Percentiles rank a stretch among this genome's conserved stretches.
These are phyloP conservation scores for Aspergillus chevalieri DNA, from an alignment of 2,329 filamentous ascomycete species.

Conservation along the genomic window DNA sequence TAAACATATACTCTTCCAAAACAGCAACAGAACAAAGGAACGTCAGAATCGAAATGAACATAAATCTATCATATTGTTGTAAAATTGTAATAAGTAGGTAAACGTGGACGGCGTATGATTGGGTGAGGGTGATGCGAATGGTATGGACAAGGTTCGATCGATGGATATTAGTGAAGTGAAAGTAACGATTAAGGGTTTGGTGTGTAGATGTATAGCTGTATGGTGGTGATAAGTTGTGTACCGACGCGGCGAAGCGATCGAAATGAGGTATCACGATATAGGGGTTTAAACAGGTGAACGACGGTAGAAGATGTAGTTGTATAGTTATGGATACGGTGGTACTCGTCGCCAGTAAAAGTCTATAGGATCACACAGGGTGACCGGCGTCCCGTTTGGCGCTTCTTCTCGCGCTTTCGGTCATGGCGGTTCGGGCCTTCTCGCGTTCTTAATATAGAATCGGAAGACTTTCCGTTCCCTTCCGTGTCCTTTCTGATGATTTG, in stretches of 20 bases:
- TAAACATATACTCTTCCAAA: neutral
- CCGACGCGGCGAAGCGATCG: neutral
- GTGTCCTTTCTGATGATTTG: conserved; percentile 72
- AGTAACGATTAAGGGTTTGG: neutral
- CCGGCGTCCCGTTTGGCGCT: conserved; percentile 26
- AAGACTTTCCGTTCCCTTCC: conserved; percentile 29
- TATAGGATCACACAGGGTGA: conserved; percentile 37
- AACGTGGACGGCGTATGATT: conserved; percentile 15
- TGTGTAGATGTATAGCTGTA: too few species aligned
- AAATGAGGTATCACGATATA: neutral
- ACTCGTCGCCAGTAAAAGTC: neutral
- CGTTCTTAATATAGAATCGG: conserved; percentile 22
- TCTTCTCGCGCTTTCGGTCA: conserved; percentile 30
- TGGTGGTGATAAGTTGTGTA: neutral
- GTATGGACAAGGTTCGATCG: neutral
- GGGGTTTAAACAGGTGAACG: neutral
- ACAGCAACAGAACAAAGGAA: conserved; percentile 5
- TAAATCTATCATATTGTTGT: conserved; percentile 19
- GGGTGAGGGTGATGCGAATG: conserved; percentile 1
- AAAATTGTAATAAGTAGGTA: neutral
- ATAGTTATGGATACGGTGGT: neutral
- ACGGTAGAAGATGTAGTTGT: neutral
- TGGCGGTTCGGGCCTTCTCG: conserved; percentile 28
- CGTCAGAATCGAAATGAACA: conserved; percentile 19
- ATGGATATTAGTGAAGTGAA: neutral